phyloP scores from a whole-genome alignment of 2,329 filamentous ascomycete species.

The Microdochium nivale region DNA sequence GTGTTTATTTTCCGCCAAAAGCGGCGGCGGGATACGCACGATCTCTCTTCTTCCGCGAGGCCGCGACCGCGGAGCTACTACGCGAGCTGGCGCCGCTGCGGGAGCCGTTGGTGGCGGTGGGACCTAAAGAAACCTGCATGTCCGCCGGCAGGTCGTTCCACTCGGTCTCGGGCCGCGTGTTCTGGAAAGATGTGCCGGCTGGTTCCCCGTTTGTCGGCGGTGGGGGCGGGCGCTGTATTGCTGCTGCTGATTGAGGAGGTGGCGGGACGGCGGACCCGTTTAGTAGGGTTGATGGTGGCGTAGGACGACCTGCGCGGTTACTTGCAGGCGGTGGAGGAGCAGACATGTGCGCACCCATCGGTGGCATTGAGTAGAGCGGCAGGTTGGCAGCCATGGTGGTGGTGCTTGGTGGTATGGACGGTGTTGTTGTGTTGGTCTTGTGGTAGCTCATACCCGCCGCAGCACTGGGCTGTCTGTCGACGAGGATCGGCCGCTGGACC shows the following conservation, averaged over 20 bases:
- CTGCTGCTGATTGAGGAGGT: not conserved
- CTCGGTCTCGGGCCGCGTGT: slow-evolving; percentile 47
- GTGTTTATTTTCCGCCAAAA: slow-evolving; percentile 30
- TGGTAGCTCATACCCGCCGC: not conserved
- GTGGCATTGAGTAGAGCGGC: not conserved
- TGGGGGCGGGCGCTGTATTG: not conserved
- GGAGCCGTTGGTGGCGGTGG: slow-evolving; percentile 17
- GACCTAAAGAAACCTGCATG: slow-evolving; percentile 28
- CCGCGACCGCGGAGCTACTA: slow-evolving; percentile 35
- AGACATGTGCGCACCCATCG: not conserved
- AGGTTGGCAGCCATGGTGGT: slow-evolving; percentile 19
- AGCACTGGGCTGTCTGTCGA: slow-evolving; percentile 13
- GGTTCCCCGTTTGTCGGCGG: slow-evolving; percentile 5
- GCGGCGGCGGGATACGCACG: slow-evolving; percentile 54
- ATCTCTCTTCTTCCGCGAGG: slow-evolving; percentile 47
- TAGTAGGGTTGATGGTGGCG: not conserved
- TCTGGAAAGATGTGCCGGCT: slow-evolving; percentile 45
- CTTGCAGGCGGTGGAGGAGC: slow-evolving; percentile 13
- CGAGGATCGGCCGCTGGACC: slow-evolving; percentile 35
- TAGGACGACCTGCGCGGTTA: slow-evolving; percentile 3
- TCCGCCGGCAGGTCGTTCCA: slow-evolving; percentile 60
- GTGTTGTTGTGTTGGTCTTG: slow-evolving; percentile 2
- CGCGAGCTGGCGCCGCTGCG: slow-evolving; percentile 40
- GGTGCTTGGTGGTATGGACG: slow-evolving; percentile 9
- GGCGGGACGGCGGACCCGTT: not conserved